Percentiles rank a stretch among this genome's conserved stretches.
These are phyloP conservation scores for Saccharomycopsis capsularis DNA, from an alignment of 805 yeast species.

Conservation along the genomic window DNA sequence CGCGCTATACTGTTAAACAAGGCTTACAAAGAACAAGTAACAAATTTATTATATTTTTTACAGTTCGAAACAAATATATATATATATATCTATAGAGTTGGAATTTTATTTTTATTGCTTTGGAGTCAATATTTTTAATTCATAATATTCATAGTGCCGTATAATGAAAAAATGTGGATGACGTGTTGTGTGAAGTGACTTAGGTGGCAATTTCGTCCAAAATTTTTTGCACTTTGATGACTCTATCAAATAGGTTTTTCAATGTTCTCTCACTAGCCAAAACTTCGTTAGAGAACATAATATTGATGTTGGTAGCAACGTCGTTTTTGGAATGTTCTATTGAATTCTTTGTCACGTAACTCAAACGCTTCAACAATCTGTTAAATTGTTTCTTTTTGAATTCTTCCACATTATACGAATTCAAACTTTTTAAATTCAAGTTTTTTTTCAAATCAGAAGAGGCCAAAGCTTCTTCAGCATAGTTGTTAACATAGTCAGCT, in stretches of 20 bases:
- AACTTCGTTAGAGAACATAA: constrained; percentile 34
- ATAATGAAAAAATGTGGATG: too few relatives aligned
- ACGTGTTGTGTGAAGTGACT: too few relatives aligned
- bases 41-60: too few relatives aligned
- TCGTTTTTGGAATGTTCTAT: constrained; percentile 22
- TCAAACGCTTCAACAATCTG: constrained; percentile 11
- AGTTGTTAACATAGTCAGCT: constrained; percentile 12
- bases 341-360: constrained; percentile 28
- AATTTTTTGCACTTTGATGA: constrained; percentile 32
- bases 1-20: too few relatives aligned
- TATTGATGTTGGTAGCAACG: constrained; percentile 22
- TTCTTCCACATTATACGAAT: constrained; percentile 19
- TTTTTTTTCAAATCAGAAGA: constrained; percentile 13
- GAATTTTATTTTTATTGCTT: too few relatives aligned
- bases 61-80: too few relatives aligned
- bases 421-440: constrained; percentile 14
- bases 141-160: too few relatives aligned
- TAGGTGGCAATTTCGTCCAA: constrained; percentile 31
- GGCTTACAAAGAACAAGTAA: too few relatives aligned
- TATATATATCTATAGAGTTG: too few relatives aligned
- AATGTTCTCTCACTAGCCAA: constrained; percentile 32
- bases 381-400: constrained; percentile 16
- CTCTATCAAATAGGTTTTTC: constrained; percentile 28
- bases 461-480: constrained; percentile 7
- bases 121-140: too few relatives aligned